phyloP scores from a whole-genome alignment of 2,329 filamentous ascomycete genomes.

The Venturiaceae sp. region DNA sequence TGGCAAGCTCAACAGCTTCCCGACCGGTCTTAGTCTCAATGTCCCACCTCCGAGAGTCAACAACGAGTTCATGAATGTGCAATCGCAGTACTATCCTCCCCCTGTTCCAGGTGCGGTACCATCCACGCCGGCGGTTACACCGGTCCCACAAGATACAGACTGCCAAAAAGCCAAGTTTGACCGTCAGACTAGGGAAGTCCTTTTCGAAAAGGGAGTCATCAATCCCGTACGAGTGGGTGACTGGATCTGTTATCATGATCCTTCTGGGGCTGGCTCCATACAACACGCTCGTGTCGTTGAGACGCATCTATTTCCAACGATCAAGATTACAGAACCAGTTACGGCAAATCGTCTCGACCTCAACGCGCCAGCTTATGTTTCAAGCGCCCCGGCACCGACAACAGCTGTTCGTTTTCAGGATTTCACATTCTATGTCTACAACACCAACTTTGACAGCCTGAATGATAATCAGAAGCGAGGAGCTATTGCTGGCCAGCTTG shows the following conservation, averaged over 20 bases:
- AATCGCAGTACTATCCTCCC: not conserved
- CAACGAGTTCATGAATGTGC: not conserved
- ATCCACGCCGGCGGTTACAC: slow-evolving; percentile 4
- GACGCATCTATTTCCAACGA: slow-evolving; percentile 2
- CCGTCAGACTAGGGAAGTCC: slow-evolving; percentile 28
- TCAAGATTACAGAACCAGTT: slow-evolving; percentile 15
- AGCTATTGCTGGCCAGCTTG: slow-evolving; percentile 42
- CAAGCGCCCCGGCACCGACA: not conserved
- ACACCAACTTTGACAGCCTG: slow-evolving; percentile 49
- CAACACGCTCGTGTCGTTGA: slow-evolving; percentile 22
- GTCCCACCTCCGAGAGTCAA: not conserved
- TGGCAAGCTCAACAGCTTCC: slow-evolving; percentile 3
- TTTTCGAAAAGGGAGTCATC: slow-evolving; percentile 23
- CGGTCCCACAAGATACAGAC: not conserved
- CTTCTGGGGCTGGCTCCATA: not conserved
- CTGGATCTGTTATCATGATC: slow-evolving; percentile 36
- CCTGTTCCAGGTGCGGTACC: not conserved
- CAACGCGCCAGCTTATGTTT: not conserved
- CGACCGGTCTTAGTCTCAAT: slow-evolving; percentile 5
- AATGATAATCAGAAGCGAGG: slow-evolving; percentile 33
- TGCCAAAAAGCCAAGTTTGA: slow-evolving; percentile 20
- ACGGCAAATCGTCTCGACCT: not conserved
- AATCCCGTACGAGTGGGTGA: slow-evolving; percentile 35
- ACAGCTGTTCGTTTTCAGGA: not conserved
- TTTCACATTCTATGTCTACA: slow-evolving; percentile 27